Conservation (phyloP, 2,329 filamentous ascomycete species). For the Fusarium drepaniforme region DNA sequence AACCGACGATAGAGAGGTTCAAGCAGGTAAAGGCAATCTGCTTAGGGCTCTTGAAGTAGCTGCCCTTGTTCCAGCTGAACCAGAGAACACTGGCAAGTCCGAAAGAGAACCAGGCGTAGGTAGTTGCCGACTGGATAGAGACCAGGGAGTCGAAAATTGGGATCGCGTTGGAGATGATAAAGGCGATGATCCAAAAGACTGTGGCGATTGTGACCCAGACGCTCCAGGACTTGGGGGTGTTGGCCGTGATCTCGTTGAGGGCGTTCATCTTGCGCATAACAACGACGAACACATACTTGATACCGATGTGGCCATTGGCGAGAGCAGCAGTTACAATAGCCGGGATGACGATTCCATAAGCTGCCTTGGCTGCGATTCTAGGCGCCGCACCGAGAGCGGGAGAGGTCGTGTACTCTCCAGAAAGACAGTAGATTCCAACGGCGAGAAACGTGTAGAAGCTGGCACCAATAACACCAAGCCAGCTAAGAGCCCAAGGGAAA, state of each 20-base stretch:
- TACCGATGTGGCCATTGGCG: slow-evolving; percentile 36
- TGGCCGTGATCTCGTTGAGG: slow-evolving; percentile 17
- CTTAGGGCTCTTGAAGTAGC: slow-evolving; percentile 8
- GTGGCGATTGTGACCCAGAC: slow-evolving; percentile 36
- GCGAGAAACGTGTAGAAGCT: slow-evolving; percentile 34
- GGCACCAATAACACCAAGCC: slow-evolving; percentile 19
- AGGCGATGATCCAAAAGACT: slow-evolving; percentile 33
- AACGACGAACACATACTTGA: slow-evolving; percentile 34
- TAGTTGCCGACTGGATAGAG: slow-evolving; percentile 34
- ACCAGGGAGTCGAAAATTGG: slow-evolving; percentile 42
- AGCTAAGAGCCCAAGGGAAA: slow-evolving; percentile 27
- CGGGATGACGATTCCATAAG: slow-evolving; percentile 36
- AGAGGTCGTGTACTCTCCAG: slow-evolving; percentile 28
- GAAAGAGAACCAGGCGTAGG: slow-evolving; percentile 38
- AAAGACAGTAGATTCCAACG: slow-evolving; percentile 37
- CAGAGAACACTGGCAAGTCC: slow-evolving; percentile 31
- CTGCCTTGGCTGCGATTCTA: slow-evolving; percentile 32
- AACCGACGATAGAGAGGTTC: slow-evolving; percentile 26
- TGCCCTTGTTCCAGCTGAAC: slow-evolving; percentile 19
- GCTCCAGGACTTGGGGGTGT: slow-evolving; percentile 36
- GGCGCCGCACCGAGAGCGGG: slow-evolving; percentile 37
- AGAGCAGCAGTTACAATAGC: slow-evolving; percentile 36
- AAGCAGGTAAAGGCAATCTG: slow-evolving; percentile 28
- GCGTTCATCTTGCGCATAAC: slow-evolving; percentile 23
- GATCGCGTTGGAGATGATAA: slow-evolving; percentile 40